Percentiles rank a stretch among this genome's conserved stretches.
Conservation (phyloP, 495 filamentous ascomycete genomes). For the Pseudevernia furfuracea region DNA sequence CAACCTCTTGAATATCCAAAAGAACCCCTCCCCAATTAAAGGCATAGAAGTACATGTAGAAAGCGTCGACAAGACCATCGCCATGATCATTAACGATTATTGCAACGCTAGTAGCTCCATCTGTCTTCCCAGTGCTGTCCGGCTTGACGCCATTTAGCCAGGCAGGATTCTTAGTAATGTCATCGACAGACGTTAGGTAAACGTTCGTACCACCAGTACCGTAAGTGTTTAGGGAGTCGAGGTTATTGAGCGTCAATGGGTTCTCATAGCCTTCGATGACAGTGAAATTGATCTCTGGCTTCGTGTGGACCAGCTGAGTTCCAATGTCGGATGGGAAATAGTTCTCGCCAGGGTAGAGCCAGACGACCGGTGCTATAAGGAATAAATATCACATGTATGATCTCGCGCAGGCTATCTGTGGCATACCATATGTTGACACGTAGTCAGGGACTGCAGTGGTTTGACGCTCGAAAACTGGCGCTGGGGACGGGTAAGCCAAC, state of each 20-base stretch:
- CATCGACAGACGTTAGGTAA: constrained; percentile 52
- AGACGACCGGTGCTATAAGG: constrained; percentile 39
- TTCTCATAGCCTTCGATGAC: constrained; percentile 34
- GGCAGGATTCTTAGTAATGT: constrained; percentile 41
- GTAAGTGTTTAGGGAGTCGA: constrained; percentile 45
- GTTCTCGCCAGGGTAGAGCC: constrained; percentile 50
- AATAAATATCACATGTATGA: constrained; percentile 2
- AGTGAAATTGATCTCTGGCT: constrained; percentile 47
- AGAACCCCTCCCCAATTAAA: constrained; percentile 49
- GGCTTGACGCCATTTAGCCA: constrained; percentile 49
- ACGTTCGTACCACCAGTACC: constrained; percentile 39
- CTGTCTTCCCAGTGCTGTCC: constrained; percentile 41
- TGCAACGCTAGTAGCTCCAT: constrained; percentile 38
- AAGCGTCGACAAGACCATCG: constrained; percentile 50
- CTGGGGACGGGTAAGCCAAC: constrained; percentile 6
- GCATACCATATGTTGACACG: constrained; percentile 25
- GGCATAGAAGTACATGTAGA: constrained; percentile 64
- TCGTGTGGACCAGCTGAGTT: constrained; percentile 47
- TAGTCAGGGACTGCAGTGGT: constrained; percentile 20
- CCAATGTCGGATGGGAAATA: constrained; percentile 55
- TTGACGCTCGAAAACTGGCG: constrained; percentile 16
- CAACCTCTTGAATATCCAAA: constrained; percentile 42
- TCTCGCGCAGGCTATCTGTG: background rate
- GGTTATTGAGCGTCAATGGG: constrained; percentile 48
- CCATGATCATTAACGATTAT: constrained; percentile 54